Percentiles rank a stretch among this genome's conserved stretches.
Conservation (phyloP, 768 basidiomycete species). For the Candolleomyces efflorescens region DNA sequence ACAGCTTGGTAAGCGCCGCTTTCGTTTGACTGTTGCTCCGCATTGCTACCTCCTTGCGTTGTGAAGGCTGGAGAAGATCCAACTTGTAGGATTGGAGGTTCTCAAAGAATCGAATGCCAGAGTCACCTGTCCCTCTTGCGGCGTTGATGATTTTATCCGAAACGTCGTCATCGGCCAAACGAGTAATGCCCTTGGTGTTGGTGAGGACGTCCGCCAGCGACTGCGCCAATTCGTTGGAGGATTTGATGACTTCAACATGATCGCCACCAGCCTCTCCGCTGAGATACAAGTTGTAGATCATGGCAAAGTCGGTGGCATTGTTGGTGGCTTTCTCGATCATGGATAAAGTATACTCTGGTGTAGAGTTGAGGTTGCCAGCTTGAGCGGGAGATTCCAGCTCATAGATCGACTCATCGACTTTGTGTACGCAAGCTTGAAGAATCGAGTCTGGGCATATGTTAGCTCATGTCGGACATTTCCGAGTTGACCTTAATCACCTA, state of each 20-base stretch:
- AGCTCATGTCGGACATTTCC: slow-evolving; percentile 5
- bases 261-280: slow-evolving; percentile 86
- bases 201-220: slow-evolving; percentile 86
- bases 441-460: slow-evolving; percentile 74
- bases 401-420: slow-evolving; percentile 96
- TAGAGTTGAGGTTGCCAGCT: slow-evolving; percentile 94
- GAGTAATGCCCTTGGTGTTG: slow-evolving; percentile 94
- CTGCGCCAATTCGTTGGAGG: slow-evolving; percentile 95
- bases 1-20: slow-evolving; percentile 76
- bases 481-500: slow-evolving; percentile 47
- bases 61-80: slow-evolving; percentile 66
- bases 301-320: slow-evolving; percentile 95
- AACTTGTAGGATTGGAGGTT: slow-evolving; percentile 96
- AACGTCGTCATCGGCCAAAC: slow-evolving; percentile 88
- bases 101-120: slow-evolving; percentile 88
- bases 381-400: slow-evolving; percentile 96
- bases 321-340: slow-evolving; percentile 97
- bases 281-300: slow-evolving; percentile 88
- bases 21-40: slow-evolving; percentile 87
- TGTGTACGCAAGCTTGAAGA: slow-evolving; percentile 92
- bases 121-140: slow-evolving; percentile 84
- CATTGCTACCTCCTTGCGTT: slow-evolving; percentile 83
- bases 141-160: slow-evolving; percentile 84
- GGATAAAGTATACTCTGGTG: slow-evolving; percentile 95
- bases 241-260: slow-evolving; percentile 96